Evolutionary conservation across 78 protist genomes (phyloP), one percentile per base, ranked within the genome.

Genomic region (Dictyostelium purpureum): DNA sequence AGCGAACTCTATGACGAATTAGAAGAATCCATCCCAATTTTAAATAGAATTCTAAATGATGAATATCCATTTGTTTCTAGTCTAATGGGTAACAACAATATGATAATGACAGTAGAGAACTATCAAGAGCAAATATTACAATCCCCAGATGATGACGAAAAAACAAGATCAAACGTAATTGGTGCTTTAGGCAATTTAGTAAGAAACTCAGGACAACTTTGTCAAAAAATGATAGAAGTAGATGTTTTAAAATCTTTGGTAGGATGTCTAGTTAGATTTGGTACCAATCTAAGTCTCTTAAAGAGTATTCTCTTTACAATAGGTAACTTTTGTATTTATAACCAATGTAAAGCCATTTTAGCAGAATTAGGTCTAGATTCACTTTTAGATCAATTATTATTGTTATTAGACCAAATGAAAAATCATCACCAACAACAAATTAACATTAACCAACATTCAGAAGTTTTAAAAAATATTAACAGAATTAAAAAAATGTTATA

Each of bases 111-210:
- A 16, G 52, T 47, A 16, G 49, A 9, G 49, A 9, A 43, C 7
- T 4, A 16, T 28, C 3, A 26, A 19, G 83, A 77, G 85, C 42
- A 11, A 28, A 26, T 57, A 26, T 63, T 63, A 63, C 71, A 63
- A 63, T 14, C 33, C n/a, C n/a, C n/a, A 4, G 87, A 88, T 16
- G 70, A 54, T 5, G 96, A 83, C 6, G 96, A 93, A 38, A 97
- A 97, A 96, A 96, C 97, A 2, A 42, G 97, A 4, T 37, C 94
- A 38, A 96, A 97, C 26, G 98, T 97, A 0, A 96, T 97, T 0
- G 98, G 98, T 21, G 98, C 98, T 18, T 82, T 97, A 6, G 97
- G 98, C 33, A 97, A 97, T 51, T 51, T 97, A 24, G 96, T 75
- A 21, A 79, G 98, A 74, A 85, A 96, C 67, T 80, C 96, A 5